Base-by-base conservation (phyloP, 192 early-diverging fungal genomes). In the Linnemannia elongata region DNA sequence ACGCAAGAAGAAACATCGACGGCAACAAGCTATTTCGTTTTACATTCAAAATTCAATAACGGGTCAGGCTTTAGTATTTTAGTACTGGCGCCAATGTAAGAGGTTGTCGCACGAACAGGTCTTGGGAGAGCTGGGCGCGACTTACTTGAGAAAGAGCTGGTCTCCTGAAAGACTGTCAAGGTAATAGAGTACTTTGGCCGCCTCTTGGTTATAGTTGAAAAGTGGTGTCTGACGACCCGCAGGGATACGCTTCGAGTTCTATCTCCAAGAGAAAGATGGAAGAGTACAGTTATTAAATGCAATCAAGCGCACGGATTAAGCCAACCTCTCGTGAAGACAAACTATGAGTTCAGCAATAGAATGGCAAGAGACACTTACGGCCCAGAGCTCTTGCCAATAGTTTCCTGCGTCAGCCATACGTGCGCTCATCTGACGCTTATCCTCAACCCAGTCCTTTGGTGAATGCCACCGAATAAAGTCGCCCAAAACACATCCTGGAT, bases 401-500 rank as follows among this genome's bases (percentile, higher is more conserved):
- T 99, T 99, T 12, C 91, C 93, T 6, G 93, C 91, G 38, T 95
- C 94, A 5, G 85, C 82, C 97, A 99, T 98, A 41, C 97, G 88
- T n/a, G 88, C 85, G 77, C 96, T 97, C 76, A 98, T 83, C 15
- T 88, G 86, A 39, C 90, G 90, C 12, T 90, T 90, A 10, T 93
- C 94, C 27, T 92, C 91, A 24, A 95, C 91, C 96, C 96, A 98
- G 86, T 98, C 97, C 71, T 96, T 93, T n/a, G 97, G 97, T 10
- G 97, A 98, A 84, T 97, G 95, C 97, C 97, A 98, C 63, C 97
- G 93, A 27, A 98, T 95, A 92, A 98, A 98, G 70, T 98, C 97
- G 12, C 94, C 96, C 44, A 98, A 76, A 3, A 80, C 81, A 70
- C 92, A 92, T 18, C 91, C 89, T 1, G 97, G 96, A 81, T 98